Base-by-base conservation (phyloP, 2,329 filamentous ascomycete species). In the Plenodomus lindquistii region DNA sequence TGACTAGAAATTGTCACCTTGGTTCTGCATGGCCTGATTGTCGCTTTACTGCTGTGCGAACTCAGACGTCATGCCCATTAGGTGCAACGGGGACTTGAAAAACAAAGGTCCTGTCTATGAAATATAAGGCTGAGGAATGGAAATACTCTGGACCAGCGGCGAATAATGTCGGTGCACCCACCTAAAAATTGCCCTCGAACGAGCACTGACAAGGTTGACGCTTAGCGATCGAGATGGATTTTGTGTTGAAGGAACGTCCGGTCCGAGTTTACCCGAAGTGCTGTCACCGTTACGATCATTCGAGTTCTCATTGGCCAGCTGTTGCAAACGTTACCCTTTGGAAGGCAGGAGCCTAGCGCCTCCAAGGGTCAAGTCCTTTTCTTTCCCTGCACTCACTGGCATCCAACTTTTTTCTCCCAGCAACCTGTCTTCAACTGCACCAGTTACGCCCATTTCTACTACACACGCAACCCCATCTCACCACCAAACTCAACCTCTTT, bases 371-470 rank as follows among this genome's bases (percentile, higher is more conserved):
- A 22, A 29, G 44, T 46, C 46, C 58, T 60, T 66, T 58, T 60
- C 58, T 62, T 31, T 60, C 57, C n/a, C 42, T 55, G 49, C 46
- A 47, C 42, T 49, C 40, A n/a, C n/a, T n/a, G n/a, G n/a, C n/a
- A 42, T 54, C 52, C 60, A 57, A 45, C 50, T 58, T 63, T 62
- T 55, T 51, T 50, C 57, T 50, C 57, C 15, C 55, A 37, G 40
- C 59, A 54, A 57, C 55, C 54, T 52, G 50, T 50, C 46, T 44
- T 44, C 52, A 34, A 37, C 17, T 31, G 42, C 42, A 43, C 11
- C 34, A 50, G 35, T 36, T 17, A 38, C 48, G 37, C 40, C 52
- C 53, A 39, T 53, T 50, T 37, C 48, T 50, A 50, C 46, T 52
- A 52, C 52, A n/a, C n/a, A n/a, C 50, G 54, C 44, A 36, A 50